phyloP scores from a whole-genome alignment of 139 green algal species.

The Tetraselmis striata region DNA sequence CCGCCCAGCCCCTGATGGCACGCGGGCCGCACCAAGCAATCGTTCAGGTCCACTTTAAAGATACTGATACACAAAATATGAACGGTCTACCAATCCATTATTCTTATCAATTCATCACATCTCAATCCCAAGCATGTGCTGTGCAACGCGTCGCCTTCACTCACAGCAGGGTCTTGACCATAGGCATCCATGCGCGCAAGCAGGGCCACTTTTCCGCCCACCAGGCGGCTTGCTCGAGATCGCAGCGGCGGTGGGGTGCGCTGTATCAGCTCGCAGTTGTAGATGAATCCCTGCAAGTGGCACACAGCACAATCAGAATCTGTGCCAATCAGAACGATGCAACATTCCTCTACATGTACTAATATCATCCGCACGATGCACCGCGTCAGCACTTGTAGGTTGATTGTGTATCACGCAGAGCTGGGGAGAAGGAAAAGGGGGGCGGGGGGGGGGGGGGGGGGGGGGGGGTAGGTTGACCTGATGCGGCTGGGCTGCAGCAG shows the following conservation, averaged over 20 bases:
- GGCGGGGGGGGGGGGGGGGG: too few relatives aligned
- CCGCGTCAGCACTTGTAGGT: too few relatives aligned
- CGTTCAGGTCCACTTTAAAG: background rate
- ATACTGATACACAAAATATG: background rate
- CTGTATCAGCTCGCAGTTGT: conserved; percentile 49
- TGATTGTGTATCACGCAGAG: too few relatives aligned
- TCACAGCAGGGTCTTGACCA: conserved; percentile 53
- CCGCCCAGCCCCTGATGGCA: conserved; percentile 1
- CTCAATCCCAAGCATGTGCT: too few relatives aligned
- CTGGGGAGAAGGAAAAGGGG: too few relatives aligned
- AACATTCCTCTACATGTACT: too few relatives aligned
- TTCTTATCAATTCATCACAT: too few relatives aligned
- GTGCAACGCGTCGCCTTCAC: too few relatives aligned
- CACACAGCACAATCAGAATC: too few relatives aligned
- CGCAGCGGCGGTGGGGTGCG: conserved; percentile 70
- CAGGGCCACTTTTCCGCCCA: conserved; percentile 86
- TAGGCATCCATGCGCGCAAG: conserved; percentile 89
- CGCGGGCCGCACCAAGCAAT: background rate
- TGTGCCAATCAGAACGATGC: too few relatives aligned
- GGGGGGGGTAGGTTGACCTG: too few relatives aligned
- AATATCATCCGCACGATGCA: too few relatives aligned
- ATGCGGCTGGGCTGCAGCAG: conserved; percentile 56
- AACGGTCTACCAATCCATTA: background rate
- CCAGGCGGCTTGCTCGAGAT: conserved; percentile 60
- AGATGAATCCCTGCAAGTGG: conserved; percentile 63